Base-by-base conservation (phyloP, 371 early-diverging fungal genomes). In the Dinochytrium kinnereticum region DNA sequence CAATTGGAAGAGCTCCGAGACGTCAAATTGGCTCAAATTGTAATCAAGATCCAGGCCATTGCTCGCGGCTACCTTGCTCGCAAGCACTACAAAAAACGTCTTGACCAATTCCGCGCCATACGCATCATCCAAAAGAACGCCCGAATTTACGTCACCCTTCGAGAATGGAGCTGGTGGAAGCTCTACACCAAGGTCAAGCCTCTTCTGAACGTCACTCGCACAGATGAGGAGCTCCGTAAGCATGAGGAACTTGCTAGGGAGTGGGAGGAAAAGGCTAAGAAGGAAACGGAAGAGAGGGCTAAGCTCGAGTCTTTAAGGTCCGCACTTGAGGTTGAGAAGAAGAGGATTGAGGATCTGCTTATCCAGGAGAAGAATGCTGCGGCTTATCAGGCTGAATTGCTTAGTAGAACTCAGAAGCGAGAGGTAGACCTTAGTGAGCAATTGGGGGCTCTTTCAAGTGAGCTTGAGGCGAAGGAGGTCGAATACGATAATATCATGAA, bases 181-280 rank as follows among this genome's bases (percentile, higher is more conserved):
- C 87, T 99, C 34, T 99, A 97, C 85, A 88, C 93, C 75, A 96
- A 97, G 64, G 91, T 99, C 73, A 98, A 98, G 85, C 99, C 99
- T n/a, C 87, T 98, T 51, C 85, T 98, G 49, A 94, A 92, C 57
- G 96, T 96, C 0, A 92, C 91, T 72, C 90, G 91, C 21, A 82
- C 87, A 21, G 95, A 96, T 53, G 89, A 91, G 68, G 89, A 94
- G 84, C 74, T 92, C 40, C 84, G 88, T 40, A 87, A 89, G 76
- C 80, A 87, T 71, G 89, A 93, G 77, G 90, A 85, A 69, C 50
- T 83, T n/a, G 86, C 87, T 36, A 81, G 81, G 17, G 86, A 85
- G 65, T 81, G 89, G 76, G 89, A 90, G 53, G 90, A 89, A 57
- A 81, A 86, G 50, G 81, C 88, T 17, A 77, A 79, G 64, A 80